These are phyloP conservation scores for Arctostaphylos glauca DNA, from an alignment of 148 eudicot genomes.

Conservation along the genomic window DNA sequence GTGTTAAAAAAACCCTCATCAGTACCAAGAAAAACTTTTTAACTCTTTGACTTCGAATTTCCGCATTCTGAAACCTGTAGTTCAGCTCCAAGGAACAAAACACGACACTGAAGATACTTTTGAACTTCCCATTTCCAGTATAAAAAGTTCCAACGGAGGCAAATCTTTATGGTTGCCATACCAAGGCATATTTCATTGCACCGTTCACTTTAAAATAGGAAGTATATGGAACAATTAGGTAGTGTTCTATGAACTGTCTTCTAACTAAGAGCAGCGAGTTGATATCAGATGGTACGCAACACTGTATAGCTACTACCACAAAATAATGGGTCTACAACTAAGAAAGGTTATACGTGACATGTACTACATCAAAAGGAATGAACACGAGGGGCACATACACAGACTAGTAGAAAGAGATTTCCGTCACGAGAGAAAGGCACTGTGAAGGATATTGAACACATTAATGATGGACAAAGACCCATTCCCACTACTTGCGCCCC, in stretches of 20 bases:
- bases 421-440: not conserved
- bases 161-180: not conserved
- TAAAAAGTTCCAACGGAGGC: not conserved
- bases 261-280: no score
- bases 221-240: not conserved
- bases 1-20: not conserved
- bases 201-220: not conserved
- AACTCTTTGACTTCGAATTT: not conserved
- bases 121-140: not conserved
- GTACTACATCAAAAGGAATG: not conserved
- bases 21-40: not conserved
- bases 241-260: no score
- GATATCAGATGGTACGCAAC: not conserved
- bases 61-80: not conserved
- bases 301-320: not conserved
- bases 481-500: not conserved
- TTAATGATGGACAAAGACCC: not conserved
- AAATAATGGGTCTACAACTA: not conserved
- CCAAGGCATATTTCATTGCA: not conserved
- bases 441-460: not conserved
- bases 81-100: not conserved
- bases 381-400: not conserved
- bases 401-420: not conserved
- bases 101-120: not conserved
- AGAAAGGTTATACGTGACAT: not conserved